Conservation (phyloP, 495 filamentous ascomycete species). For the Amniculicola lignicola region DNA sequence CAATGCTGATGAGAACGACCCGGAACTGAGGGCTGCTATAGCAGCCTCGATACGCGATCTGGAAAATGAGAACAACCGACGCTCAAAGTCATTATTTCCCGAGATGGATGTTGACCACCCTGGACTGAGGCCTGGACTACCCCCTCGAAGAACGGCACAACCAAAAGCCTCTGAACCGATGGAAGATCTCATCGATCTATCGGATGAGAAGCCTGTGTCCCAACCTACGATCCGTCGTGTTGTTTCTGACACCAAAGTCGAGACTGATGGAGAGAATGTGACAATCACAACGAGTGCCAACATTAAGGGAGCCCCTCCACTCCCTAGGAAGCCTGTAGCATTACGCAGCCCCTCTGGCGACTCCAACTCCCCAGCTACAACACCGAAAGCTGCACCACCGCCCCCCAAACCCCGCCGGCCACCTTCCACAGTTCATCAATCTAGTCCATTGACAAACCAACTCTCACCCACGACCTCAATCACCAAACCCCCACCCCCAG, state of each 20-base stretch:
- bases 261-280: constrained; percentile 3
- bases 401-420: constrained; percentile 39
- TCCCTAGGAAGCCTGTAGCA: constrained; percentile 39
- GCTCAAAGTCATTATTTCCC: constrained; percentile 32
- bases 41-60: constrained; percentile 41
- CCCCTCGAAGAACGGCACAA: constrained; percentile 27
- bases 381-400: constrained; percentile 28
- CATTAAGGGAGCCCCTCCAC: constrained; percentile 33
- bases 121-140: constrained; percentile 32
- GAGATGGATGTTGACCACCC: constrained; percentile 23
- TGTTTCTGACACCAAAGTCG: constrained; percentile 9
- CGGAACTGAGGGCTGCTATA: constrained; percentile 41
- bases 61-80: constrained; percentile 33
- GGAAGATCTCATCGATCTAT: constrained; percentile 41
- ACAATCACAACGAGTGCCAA: constrained; percentile 11
- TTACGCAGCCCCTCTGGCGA: constrained; percentile 38
- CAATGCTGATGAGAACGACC: constrained; percentile 39
- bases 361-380: not conserved
- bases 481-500: not conserved
- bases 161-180: constrained; percentile 17
- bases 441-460: constrained; percentile 15
- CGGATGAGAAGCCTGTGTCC: constrained; percentile 15
- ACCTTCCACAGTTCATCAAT: constrained; percentile 13
- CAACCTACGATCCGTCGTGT: constrained; percentile 1
- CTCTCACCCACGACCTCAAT: constrained; percentile 3